Conservation (phyloP, 495 filamentous ascomycete genomes). For the Penicillium herquei region DNA sequence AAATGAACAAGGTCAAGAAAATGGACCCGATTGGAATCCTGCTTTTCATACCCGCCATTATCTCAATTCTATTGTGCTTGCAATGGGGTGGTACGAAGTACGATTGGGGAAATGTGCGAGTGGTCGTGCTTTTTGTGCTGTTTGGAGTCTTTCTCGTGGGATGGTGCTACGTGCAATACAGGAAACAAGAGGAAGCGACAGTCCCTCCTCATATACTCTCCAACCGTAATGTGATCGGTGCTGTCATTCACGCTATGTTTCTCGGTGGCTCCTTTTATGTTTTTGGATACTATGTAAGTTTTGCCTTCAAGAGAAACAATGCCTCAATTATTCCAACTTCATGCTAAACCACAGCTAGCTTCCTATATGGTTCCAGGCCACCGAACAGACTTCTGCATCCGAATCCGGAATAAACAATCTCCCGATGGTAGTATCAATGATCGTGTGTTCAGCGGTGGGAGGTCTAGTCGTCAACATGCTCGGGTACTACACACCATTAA, state of each 20-base stretch:
- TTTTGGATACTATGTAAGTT: constrained; percentile 53
- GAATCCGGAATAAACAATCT: constrained; percentile 74
- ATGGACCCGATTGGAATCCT: constrained; percentile 67
- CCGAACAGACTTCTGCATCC: constrained; percentile 66
- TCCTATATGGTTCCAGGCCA: constrained; percentile 88
- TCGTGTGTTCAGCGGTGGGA: constrained; percentile 58
- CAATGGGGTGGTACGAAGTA: constrained; percentile 82
- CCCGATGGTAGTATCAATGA: constrained; percentile 66
- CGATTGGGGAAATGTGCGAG: constrained; percentile 59
- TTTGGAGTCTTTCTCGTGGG: constrained; percentile 58
- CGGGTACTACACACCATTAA: constrained; percentile 77
- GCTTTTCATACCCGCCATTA: constrained; percentile 68
- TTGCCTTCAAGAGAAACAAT: background rate
- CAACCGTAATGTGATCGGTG: constrained; percentile 62
- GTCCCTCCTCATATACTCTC: constrained; percentile 70
- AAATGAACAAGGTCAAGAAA: constrained; percentile 47
- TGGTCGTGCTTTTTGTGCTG: constrained; percentile 68
- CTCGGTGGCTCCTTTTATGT: constrained; percentile 65
- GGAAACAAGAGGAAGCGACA: constrained; percentile 71
- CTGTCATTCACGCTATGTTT: constrained; percentile 53
- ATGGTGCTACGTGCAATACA: constrained; percentile 67
- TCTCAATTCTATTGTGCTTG: constrained; percentile 71
- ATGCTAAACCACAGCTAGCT: constrained; percentile 46
- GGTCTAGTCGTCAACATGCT: constrained; percentile 59
- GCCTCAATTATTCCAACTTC: background rate